phyloP scores from a whole-genome alignment of 1,284 basidiomycete genomes.

The Leccinum ponderosum region DNA sequence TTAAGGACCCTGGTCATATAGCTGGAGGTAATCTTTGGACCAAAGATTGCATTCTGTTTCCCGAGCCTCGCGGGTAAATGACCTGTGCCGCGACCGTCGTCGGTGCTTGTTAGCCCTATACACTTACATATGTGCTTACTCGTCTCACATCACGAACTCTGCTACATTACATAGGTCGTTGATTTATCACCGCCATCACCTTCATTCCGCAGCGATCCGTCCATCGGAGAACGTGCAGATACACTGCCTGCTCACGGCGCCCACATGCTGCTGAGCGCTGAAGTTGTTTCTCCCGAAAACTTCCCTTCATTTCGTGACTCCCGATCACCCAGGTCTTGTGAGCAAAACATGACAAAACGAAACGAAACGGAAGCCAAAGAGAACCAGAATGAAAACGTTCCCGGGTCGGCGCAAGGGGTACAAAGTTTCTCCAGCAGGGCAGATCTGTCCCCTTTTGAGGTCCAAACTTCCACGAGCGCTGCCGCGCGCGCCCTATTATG shows the following conservation, averaged over 20 bases:
- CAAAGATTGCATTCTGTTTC: neutral
- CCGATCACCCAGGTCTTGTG: neutral
- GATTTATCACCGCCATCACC: neutral
- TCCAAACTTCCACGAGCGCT: neutral
- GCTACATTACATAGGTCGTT: neutral
- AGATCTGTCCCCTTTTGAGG: neutral
- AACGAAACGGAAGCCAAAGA: neutral
- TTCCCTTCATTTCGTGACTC: neutral
- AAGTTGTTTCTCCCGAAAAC: no score
- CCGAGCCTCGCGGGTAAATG: neutral
- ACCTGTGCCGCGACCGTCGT: neutral
- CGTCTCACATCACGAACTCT: neutral
- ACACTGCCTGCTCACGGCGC: neutral
- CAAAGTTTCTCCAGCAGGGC: neutral
- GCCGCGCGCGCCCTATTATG: neutral
- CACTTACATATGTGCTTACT: neutral
- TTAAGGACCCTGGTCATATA: neutral
- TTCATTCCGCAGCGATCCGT: neutral
- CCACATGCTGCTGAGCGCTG: neutral
- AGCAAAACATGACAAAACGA: neutral
- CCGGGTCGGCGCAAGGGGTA: neutral
- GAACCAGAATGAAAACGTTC: neutral
- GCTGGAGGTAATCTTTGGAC: neutral
- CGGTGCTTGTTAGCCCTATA: neutral
- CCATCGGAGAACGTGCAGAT: neutral